Conservation (phyloP, 192 early-diverging fungal species). For the Gonapodya prolifera region DNA sequence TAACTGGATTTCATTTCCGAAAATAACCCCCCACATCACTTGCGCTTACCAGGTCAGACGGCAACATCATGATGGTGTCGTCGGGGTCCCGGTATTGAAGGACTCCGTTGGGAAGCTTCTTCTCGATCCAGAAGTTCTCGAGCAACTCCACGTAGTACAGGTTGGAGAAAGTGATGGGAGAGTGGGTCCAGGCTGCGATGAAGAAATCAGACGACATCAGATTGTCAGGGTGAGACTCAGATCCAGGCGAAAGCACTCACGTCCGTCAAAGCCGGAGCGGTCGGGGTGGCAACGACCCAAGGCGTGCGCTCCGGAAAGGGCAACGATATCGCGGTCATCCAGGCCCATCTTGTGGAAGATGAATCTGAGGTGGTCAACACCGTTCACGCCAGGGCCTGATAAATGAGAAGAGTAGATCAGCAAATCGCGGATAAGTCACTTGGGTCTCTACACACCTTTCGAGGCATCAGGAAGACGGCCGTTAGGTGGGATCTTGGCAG, state of each 20-base stretch:
- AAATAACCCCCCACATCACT: not conserved
- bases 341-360: constrained; percentile 39
- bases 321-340: constrained; percentile 53
- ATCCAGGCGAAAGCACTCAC: constrained; percentile 11
- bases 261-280: constrained; percentile 47
- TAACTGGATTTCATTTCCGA: too few species aligned
- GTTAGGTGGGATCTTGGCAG: constrained; percentile 39
- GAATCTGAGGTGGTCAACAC: not conserved
- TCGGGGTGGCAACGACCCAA: constrained; percentile 52
- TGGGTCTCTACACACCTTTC: constrained; percentile 29
- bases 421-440: not conserved
- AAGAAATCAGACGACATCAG: not conserved
- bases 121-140: constrained; percentile 7
- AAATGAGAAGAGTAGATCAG: not conserved
- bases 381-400: not conserved
- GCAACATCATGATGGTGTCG: constrained; percentile 54
- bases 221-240: not conserved
- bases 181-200: constrained; percentile 23
- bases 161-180: constrained; percentile 29
- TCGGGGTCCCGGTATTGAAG: constrained; percentile 2
- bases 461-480: constrained; percentile 57
- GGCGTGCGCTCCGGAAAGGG: constrained; percentile 51
- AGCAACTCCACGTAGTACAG: constrained; percentile 25
- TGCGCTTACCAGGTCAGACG: constrained; percentile 35
- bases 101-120: constrained; percentile 19